Conservation (phyloP, 73 alveolate species). For the Paramecium bursaria region DNA sequence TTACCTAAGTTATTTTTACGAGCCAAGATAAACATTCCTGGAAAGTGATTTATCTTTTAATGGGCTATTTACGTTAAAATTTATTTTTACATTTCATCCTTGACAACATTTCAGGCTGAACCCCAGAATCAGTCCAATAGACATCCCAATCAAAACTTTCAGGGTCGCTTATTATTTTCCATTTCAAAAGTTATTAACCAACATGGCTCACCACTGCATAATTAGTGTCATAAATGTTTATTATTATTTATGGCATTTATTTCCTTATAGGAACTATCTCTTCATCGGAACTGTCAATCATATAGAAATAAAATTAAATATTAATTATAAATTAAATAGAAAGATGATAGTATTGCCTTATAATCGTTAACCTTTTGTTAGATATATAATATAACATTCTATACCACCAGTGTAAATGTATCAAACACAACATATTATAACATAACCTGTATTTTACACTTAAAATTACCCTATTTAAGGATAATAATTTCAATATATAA, state of each 20-base stretch:
- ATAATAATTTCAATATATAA: too few species aligned
- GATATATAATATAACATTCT: too few species aligned
- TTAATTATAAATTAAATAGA: too few species aligned
- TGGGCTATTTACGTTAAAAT: constrained; percentile 14
- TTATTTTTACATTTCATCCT: constrained; percentile 59
- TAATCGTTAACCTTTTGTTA: too few species aligned
- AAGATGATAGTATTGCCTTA: too few species aligned
- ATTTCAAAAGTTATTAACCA: constrained; percentile 58
- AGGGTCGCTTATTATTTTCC: constrained; percentile 67
- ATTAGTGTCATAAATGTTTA: constrained; percentile 60
- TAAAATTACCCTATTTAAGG: too few species aligned
- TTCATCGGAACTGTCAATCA: too few species aligned
- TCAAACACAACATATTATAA: too few species aligned
- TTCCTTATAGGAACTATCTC: too few species aligned
- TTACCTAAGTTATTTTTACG: constrained; percentile 70
- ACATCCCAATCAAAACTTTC: constrained; percentile 71
- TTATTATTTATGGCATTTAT: constrained; percentile 49
- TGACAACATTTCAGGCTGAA: constrained; percentile 63
- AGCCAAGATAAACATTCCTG: constrained; percentile 74
- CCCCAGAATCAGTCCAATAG: constrained; percentile 69
- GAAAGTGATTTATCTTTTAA: constrained; percentile 76
- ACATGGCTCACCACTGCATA: constrained; percentile 71
- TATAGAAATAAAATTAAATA: too few species aligned
- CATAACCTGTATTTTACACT: too few species aligned
- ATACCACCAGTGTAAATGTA: too few species aligned